Percentiles rank a stretch among this genome's conserved stretches.
These are phyloP conservation scores for Erigeron philadelphicus DNA, from an alignment of 140 eudicot species.

Conservation along the genomic window DNA sequence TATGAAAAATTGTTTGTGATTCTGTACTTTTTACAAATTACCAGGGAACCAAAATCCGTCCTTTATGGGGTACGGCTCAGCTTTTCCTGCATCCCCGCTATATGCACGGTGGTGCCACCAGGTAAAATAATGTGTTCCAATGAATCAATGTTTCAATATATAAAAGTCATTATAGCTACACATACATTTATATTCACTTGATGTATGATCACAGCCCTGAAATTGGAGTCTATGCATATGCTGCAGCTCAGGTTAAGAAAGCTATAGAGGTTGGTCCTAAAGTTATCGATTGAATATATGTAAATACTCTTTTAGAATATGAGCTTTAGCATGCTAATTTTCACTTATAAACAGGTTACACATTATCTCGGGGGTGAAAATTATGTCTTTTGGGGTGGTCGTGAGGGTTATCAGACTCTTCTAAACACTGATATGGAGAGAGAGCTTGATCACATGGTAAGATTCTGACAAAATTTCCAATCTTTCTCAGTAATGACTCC, in stretches of 20 bases:
- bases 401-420: slow-evolving; percentile 96
- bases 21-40: not conserved
- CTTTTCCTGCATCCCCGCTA: slow-evolving; percentile 86
- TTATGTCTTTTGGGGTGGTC: slow-evolving; percentile 98
- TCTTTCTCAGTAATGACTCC: not conserved
- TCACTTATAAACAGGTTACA: slow-evolving; percentile 56
- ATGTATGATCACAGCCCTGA: slow-evolving; percentile 53
- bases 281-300: not conserved
- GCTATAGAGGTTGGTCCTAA: slow-evolving; percentile 72
- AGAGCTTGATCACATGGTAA: slow-evolving; percentile 93
- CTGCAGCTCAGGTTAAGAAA: slow-evolving; percentile 96
- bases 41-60: slow-evolving; percentile 76
- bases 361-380: slow-evolving; percentile 99
- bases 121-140: slow-evolving; percentile 35
- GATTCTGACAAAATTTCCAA: not conserved
- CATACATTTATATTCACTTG: not conserved
- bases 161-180: not conserved
- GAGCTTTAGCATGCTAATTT: not conserved
- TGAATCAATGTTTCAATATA: not conserved
- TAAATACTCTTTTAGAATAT: not conserved
- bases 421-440: slow-evolving; percentile 95
- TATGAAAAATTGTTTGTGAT: not conserved
- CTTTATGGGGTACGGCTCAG: slow-evolving; percentile 98
- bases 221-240: slow-evolving; percentile 81
- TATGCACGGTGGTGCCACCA: slow-evolving; percentile 98